Percentiles rank a stretch among this genome's conserved stretches.
Evolutionary conservation across 495 filamentous ascomycete genomes (phyloP).

Genomic region (Viridothelium virens): DNA sequence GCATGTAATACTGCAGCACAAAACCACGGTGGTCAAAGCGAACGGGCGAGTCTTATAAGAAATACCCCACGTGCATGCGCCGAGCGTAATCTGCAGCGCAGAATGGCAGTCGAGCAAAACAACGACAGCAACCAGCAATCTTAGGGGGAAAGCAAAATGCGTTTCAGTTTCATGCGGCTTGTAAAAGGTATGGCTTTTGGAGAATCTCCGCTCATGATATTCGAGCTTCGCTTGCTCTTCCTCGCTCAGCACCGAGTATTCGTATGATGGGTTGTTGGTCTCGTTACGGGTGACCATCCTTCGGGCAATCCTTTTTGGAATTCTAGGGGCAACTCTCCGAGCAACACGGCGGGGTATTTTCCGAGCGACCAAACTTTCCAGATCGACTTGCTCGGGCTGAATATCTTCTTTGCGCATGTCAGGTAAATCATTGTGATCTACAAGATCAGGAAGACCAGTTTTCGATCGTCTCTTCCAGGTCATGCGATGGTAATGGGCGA

Average conservation of each 20-base stretch:
- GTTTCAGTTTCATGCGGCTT: constrained; percentile 73
- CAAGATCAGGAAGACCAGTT: constrained; percentile 50
- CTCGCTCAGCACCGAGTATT: constrained; percentile 53
- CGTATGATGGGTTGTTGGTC: constrained; percentile 33
- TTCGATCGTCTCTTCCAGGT: constrained; percentile 61
- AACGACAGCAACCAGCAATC: constrained; percentile 60
- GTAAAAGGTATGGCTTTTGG: constrained; percentile 69
- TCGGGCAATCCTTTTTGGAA: constrained; percentile 25
- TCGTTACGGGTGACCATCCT: constrained; percentile 22
- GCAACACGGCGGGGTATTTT: constrained; percentile 2
- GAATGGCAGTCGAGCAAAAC: constrained; percentile 66
- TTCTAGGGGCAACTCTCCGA: constrained; percentile 20
- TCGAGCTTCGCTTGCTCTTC: constrained; percentile 54
- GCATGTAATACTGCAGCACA: constrained; percentile 61
- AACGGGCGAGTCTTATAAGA: constrained; percentile 51
- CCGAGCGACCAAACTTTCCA: constrained; percentile 8
- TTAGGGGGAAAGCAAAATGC: constrained; percentile 64
- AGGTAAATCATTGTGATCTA: constrained; percentile 65
- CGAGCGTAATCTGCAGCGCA: constrained; percentile 61
- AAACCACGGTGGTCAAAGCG: constrained; percentile 65
- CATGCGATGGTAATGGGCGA: constrained; percentile 54
- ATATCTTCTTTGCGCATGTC: constrained; percentile 33
- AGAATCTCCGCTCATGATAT: constrained; percentile 63
- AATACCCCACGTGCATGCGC: constrained; percentile 62
- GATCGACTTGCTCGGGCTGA: constrained; percentile 6